These are phyloP conservation scores for Trichoderma sp. DNA, from an alignment of 2,329 filamentous ascomycete species.

Conservation along the genomic window DNA sequence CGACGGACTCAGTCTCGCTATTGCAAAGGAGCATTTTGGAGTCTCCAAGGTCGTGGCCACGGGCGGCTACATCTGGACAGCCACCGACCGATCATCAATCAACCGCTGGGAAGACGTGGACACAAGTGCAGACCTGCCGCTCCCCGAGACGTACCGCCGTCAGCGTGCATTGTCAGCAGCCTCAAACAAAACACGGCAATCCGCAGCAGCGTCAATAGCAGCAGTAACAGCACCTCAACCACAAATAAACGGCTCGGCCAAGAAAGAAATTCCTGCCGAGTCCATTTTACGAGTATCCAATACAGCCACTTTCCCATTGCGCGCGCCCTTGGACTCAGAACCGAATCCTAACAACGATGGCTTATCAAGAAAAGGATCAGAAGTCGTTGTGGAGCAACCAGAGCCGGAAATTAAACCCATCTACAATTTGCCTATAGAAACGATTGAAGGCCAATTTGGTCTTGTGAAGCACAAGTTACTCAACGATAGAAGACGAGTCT, in stretches of 20 bases:
- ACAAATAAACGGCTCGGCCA: constrained; percentile 41
- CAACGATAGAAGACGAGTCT: constrained; percentile 83
- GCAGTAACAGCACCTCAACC: constrained; percentile 33
- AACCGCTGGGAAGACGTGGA: constrained; percentile 90
- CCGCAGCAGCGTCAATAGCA: constrained; percentile 21
- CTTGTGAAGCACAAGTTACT: constrained; percentile 90
- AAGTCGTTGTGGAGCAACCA: constrained; percentile 35
- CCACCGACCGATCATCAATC: constrained; percentile 86
- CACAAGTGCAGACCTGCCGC: constrained; percentile 69
- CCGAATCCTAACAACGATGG: constrained; percentile 51
- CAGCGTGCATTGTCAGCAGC: constrained; percentile 50
- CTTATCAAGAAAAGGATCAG: constrained; percentile 44
- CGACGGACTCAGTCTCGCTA: constrained; percentile 85
- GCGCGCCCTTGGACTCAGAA: constrained; percentile 57
- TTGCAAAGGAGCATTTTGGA: constrained; percentile 88
- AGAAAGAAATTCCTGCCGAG: constrained; percentile 72
- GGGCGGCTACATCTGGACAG: constrained; percentile 83
- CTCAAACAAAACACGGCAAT: constrained; percentile 39
- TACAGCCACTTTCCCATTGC: constrained; percentile 72
- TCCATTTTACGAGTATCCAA: constrained; percentile 83
- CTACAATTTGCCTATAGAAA: constrained; percentile 70
- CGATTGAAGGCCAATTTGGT: constrained; percentile 92
- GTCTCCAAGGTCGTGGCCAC: constrained; percentile 69
- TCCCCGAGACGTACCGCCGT: constrained; percentile 57
- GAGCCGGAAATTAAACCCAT: constrained; percentile 57